Evolutionary conservation across 2,329 filamentous ascomycete genomes (phyloP), one percentile per base, ranked within the genome.

Genomic region (Verticillium albo-atrum): DNA sequence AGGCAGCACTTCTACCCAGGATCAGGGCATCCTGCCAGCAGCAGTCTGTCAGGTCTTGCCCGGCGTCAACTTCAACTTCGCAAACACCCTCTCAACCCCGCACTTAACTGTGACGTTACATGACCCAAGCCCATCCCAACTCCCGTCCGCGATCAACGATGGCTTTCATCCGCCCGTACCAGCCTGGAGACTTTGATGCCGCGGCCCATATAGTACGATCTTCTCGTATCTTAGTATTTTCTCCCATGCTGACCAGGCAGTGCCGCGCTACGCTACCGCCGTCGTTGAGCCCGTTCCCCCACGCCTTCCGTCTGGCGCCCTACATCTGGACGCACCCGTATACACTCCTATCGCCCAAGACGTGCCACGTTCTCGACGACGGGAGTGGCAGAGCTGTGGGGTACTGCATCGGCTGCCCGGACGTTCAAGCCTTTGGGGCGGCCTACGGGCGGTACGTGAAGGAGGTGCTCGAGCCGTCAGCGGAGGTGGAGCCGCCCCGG

Each of bases 301-400:
- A 65, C 12, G 74, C 72, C 5, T 62, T 64, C 54, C 70, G 70
- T 20, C 71, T 80, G 30, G 72, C 77, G 15, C 79, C 79, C 1
- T 82, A 82, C 69, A 64, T 82, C 66, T 82, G 80, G 80, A 79
- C 78, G 9, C 79, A 81, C 66, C 79, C 75, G 37, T 82, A 77
- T 72, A 80, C 77, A 17, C 70, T 74, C 64, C 76, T 82, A 60
- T 78, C 71, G 9, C 78, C 79, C 0, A 47, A 62, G 12, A 76
- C 75, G 15, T 79, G 77, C 71, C 77, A 79, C 67, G 75, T 82
- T 12, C 74, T 82, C 15, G 80, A 81, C 68, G 76, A 81, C 66
- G 79, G 79, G 50, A 51, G 64, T 4, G 79, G 78, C 3, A 62
- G 54, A 7, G 75, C 72, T 1, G 79, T 81, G 34, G 80, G 79